These are phyloP conservation scores for Mortierella sp. DNA, from an alignment of 371 early-diverging fungal species.

Conservation along the genomic window DNA sequence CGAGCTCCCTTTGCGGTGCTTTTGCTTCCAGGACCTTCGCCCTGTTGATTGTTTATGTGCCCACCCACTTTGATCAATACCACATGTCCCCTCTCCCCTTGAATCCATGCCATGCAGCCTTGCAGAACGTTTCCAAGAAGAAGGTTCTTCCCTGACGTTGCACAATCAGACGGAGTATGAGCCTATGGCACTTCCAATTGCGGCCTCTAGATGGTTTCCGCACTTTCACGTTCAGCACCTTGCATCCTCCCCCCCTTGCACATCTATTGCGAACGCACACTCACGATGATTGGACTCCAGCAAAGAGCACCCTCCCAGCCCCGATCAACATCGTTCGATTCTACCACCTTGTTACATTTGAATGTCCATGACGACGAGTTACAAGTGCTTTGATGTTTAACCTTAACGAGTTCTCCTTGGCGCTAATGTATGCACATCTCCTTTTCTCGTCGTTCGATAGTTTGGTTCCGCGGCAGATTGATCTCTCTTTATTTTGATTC, in stretches of 20 bases:
- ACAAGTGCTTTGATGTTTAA: neutral
- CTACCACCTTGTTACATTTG: no score
- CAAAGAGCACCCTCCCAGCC: no score
- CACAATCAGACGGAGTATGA: constrained; percentile 21
- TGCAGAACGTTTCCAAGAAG: constrained; percentile 7
- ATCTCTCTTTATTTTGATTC: neutral
- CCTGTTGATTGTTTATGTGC: constrained; percentile 4
- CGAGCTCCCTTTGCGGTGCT: neutral
- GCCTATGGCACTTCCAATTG: constrained; percentile 2
- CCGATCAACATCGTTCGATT: no score
- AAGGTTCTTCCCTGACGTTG: constrained; percentile 2
- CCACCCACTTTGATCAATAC: constrained; percentile 1
- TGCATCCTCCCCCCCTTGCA: neutral
- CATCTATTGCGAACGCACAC: no score
- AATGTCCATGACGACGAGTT: no score
- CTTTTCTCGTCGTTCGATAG: neutral
- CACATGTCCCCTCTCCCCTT: constrained; percentile 7
- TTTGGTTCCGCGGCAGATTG: constrained; percentile 7
- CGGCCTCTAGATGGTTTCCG: neutral
- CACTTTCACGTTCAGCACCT: neutral
- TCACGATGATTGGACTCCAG: no score
- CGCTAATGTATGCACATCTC: neutral
- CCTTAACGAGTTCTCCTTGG: neutral
- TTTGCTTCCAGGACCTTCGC: neutral
- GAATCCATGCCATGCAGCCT: constrained; percentile 10